These are phyloP conservation scores for Monosporozyma aquatica DNA, from an alignment of 805 yeast species.

Conservation along the genomic window DNA sequence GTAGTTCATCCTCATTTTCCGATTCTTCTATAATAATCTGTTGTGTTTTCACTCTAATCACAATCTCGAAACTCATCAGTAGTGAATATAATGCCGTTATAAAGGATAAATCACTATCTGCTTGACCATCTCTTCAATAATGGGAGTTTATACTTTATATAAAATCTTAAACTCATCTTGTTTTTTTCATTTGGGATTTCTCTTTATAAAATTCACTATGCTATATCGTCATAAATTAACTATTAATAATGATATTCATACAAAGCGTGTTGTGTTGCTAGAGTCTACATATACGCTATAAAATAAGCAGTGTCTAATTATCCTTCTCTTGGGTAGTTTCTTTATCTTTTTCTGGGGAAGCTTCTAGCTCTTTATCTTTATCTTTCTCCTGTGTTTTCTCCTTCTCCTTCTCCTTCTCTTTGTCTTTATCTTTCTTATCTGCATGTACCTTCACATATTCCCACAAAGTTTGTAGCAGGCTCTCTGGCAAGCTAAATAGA, in stretches of 20 bases:
- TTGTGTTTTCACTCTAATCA: constrained; percentile 74
- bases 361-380: not conserved
- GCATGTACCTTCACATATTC: constrained; percentile 78
- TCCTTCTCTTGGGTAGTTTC: not conserved
- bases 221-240: no score
- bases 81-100: not conserved
- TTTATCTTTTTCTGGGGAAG: no score
- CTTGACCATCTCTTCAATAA: no score
- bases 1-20: constrained; percentile 56
- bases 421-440: constrained; percentile 2
- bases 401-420: constrained; percentile 1
- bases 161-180: no score
- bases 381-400: no score
- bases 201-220: not conserved
- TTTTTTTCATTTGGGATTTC: not conserved
- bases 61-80: constrained; percentile 37
- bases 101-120: no score
- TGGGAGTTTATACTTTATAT: no score
- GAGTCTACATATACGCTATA: no score
- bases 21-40: constrained; percentile 50
- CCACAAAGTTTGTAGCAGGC: constrained; percentile 84
- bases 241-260: no score
- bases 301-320: not conserved
- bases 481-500: constrained; percentile 85
- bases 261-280: no score